These are phyloP conservation scores for Friedmanniomyces endolithicus DNA, from an alignment of 495 filamentous ascomycete species.

Conservation along the genomic window DNA sequence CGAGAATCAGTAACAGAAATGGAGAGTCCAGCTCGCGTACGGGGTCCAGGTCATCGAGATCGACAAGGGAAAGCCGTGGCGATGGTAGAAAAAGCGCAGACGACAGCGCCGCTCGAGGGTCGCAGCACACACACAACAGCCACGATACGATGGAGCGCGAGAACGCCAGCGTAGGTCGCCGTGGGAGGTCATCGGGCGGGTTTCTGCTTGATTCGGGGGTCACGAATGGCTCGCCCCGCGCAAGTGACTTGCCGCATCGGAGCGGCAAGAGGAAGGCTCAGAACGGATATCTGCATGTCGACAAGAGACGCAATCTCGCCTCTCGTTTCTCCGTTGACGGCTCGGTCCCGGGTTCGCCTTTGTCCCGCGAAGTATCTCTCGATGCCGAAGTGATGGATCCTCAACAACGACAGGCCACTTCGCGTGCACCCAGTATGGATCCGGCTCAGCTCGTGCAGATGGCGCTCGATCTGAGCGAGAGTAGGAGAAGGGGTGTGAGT, in stretches of 20 bases:
- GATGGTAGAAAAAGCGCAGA: background rate
- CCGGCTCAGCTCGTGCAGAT: slow-evolving; percentile 81
- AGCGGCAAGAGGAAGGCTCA: slow-evolving; percentile 19
- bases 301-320: slow-evolving; percentile 4
- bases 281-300: slow-evolving; percentile 10
- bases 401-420: background rate
- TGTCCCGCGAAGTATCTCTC: slow-evolving; percentile 20
- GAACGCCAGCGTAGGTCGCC: slow-evolving; percentile 2
- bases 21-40: slow-evolving; percentile 14
- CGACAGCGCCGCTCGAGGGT: background rate
- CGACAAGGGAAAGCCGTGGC: background rate
- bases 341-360: slow-evolving; percentile 20
- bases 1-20: slow-evolving; percentile 1
- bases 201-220: slow-evolving; percentile 28
- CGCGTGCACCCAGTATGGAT: slow-evolving; percentile 35
- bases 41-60: slow-evolving; percentile 7
- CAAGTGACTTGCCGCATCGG: background rate
- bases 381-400: background rate
- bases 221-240: slow-evolving; percentile 9
- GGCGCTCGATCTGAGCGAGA: slow-evolving; percentile 78
- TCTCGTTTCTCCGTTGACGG: slow-evolving; percentile 6
- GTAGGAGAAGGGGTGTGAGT: slow-evolving; percentile 46
- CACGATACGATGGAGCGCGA: background rate
- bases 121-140: background rate
- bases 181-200: slow-evolving; percentile 22